Evolutionary conservation across 1,284 basidiomycete species (phyloP), one percentile per base, ranked within the genome.

Genomic region (Somion occarium): DNA sequence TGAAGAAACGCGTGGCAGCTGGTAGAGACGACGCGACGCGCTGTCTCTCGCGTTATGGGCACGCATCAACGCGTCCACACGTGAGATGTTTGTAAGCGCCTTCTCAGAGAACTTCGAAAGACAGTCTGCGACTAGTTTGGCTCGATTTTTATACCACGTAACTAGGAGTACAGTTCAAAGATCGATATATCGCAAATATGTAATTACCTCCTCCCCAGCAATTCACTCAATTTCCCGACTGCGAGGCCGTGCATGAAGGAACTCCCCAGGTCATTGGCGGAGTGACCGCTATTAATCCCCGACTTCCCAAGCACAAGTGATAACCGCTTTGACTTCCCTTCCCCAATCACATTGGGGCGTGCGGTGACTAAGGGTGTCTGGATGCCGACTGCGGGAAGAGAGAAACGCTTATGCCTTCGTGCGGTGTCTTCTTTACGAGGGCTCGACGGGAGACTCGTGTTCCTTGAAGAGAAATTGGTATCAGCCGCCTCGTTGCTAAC

Each of bases 311-410:
- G 69, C 41, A 83, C 75, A 15, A 84, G 70, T 37, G 83, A 85
- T 56, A 81, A 80, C 54, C 82, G 66, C 58, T 76, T 79, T 50
- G 69, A 58, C 52, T 64, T 60, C 25, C 71, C 66, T 57, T 71
- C 70, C n/a, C 66, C 67, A 18, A 63, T 61, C 19, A 62, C 50
- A 46, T 61, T 70, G 46, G 79, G 76, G 13, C 79, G 74, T 20
- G 83, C 75, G 42, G 82, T 85, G 7, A 90, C 86, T n/a, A 77
- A 79, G 27, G 80, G 80, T 34, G 82, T 81, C 58, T 89, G 85
- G 62, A 90, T 57, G 34, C 83, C 85, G 37, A 90, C 72, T 11
- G 85, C 85, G 49, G 87, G 86, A 52, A 85, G 58, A 42, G 87
- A 89, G 60, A 88, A 88, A 27, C 87, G 75, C 62, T 88, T 86